Evolutionary conservation across 352 stramenopile species (phyloP).

Genomic region (Thraustochytrium striatum): DNA sequence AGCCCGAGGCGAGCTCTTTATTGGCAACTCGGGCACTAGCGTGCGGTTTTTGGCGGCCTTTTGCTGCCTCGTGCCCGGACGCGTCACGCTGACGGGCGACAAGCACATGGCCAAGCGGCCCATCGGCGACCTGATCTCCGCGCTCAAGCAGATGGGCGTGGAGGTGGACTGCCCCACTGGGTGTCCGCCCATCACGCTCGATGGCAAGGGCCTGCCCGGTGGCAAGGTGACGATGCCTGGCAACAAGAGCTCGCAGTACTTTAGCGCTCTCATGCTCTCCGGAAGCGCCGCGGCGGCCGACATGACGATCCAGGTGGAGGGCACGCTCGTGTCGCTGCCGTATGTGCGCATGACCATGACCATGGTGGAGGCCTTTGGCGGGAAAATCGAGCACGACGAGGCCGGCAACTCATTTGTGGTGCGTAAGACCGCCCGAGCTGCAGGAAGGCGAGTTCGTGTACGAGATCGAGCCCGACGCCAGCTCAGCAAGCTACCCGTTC

Average conservation of each 20-base stretch:
- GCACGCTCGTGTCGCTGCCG: conserved; percentile 90
- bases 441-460: conserved; percentile 17
- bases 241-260: conserved; percentile 79
- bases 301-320: conserved; percentile 84
- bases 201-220: conserved; percentile 65
- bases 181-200: conserved; percentile 65
- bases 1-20: conserved; percentile 33
- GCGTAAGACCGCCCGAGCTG: neutral
- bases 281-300: conserved; percentile 62
- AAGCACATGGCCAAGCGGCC: conserved; percentile 75
- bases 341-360: conserved; percentile 97
- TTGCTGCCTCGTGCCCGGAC: conserved; percentile 48
- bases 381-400: conserved; percentile 67
- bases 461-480: conserved; percentile 71
- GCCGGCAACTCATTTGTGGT: conserved; percentile 27
- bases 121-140: conserved; percentile 71
- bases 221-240: conserved; percentile 64
- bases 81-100: conserved; percentile 69
- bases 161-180: conserved; percentile 62
- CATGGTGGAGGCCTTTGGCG: conserved; percentile 93
- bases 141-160: conserved; percentile 67
- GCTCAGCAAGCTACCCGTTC: conserved; percentile 73
- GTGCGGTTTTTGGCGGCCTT: conserved; percentile 72
- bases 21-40: conserved; percentile 77
- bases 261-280: conserved; percentile 71